phyloP scores from a whole-genome alignment of 495 filamentous ascomycete species.

The Amniculicola lignicola region DNA sequence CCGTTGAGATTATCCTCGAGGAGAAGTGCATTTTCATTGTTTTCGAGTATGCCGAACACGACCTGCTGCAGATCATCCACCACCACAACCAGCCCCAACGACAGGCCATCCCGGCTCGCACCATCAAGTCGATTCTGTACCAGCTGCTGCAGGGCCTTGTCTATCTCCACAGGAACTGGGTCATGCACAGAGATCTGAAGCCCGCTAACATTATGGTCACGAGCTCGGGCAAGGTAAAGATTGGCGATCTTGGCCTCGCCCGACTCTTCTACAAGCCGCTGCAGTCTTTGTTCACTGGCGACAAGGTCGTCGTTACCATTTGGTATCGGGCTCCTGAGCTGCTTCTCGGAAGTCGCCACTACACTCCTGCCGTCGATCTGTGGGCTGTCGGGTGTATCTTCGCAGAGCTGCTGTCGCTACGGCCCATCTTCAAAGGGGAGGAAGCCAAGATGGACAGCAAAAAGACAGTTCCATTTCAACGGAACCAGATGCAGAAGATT shows the following conservation, averaged over 20 bases:
- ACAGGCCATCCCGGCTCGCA: constrained; percentile 80
- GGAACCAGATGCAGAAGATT: constrained; percentile 98
- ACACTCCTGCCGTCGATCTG: constrained; percentile 93
- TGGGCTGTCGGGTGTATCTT: constrained; percentile 99
- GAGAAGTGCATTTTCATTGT: constrained; percentile 99
- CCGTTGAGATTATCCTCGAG: constrained; percentile 95
- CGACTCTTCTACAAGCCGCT: constrained; percentile 91
- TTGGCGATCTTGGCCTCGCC: constrained; percentile 89
- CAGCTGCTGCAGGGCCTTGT: constrained; percentile 91
- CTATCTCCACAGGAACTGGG: constrained; percentile 96
- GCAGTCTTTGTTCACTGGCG: constrained; percentile 83
- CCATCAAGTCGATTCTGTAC: constrained; percentile 88
- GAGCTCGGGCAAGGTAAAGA: constrained; percentile 79
- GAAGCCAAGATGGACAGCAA: constrained; percentile 99
- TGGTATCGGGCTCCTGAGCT: constrained; percentile 98
- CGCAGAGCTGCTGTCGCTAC: constrained; percentile 83
- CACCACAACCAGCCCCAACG: constrained; percentile 88
- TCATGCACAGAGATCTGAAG: constrained; percentile 93
- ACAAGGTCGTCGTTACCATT: constrained; percentile 98
- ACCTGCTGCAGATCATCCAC: constrained; percentile 96
- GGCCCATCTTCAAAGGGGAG: constrained; percentile 97
- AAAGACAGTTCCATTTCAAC: constrained; percentile 93
- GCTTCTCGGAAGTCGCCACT: constrained; percentile 84
- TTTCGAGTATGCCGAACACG: constrained; percentile 97
- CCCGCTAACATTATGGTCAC: constrained; percentile 99